A percentile compares a stretch with the other conserved stretches of the same genome.
These are phyloP conservation scores for Entrophospora sp. DNA, from an alignment of 192 early-diverging fungal species.

Conservation along the genomic window DNA sequence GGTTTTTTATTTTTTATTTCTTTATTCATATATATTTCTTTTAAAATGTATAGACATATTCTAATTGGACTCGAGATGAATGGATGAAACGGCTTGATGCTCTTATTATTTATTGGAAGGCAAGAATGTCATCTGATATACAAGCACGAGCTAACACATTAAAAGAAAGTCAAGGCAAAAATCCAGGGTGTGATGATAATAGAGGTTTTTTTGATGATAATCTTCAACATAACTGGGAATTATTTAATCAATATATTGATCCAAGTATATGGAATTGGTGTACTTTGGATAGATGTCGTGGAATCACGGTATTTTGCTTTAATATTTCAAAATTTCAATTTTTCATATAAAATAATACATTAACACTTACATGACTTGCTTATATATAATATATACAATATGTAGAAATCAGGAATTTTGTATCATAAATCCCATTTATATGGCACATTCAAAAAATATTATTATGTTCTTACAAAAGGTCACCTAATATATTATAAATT, in stretches of 20 bases:
- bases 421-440: conserved; percentile 24
- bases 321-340: background rate
- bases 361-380: background rate
- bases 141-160: conserved; percentile 15
- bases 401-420: conserved; percentile 26
- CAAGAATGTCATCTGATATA: conserved; percentile 22
- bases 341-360: background rate
- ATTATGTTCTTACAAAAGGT: conserved; percentile 26
- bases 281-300: conserved; percentile 31
- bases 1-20: too few species aligned
- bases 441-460: conserved; percentile 28
- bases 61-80: background rate
- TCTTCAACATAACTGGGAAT: conserved; percentile 26
- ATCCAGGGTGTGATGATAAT: conserved; percentile 25
- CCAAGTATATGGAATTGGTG: conserved; percentile 34
- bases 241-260: conserved; percentile 19
- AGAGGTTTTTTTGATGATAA: background rate
- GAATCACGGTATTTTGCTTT: conserved; percentile 20
- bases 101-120: conserved; percentile 25
- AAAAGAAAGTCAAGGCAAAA: conserved; percentile 9
- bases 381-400: background rate
- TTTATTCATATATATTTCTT: background rate
- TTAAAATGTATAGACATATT: background rate
- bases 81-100: background rate
- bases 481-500: conserved; percentile 25